These are phyloP conservation scores for Candida dajiaensis DNA, from an alignment of 805 yeast species.

Conservation along the genomic window DNA sequence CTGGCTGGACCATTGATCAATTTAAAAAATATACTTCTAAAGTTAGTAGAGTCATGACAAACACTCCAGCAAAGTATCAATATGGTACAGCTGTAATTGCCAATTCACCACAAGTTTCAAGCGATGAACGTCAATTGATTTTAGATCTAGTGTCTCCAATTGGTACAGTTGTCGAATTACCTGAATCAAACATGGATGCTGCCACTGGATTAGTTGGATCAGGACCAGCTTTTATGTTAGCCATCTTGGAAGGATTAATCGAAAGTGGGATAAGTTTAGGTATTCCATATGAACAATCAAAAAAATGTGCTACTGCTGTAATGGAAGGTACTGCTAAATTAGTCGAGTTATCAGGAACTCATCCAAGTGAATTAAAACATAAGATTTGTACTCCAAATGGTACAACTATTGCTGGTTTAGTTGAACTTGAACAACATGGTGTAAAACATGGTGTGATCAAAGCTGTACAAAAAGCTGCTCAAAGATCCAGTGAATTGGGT, in stretches of 20 bases:
- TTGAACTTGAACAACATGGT: constrained; percentile 87
- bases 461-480: constrained; percentile 90
- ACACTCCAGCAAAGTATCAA: constrained; percentile 92
- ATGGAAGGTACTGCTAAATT: constrained; percentile 91
- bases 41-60: constrained; percentile 94
- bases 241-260: constrained; percentile 85
- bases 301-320: constrained; percentile 86
- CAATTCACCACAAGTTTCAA: constrained; percentile 47
- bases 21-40: constrained; percentile 43
- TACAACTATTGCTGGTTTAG: constrained; percentile 91
- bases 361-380: constrained; percentile 83
- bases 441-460: constrained; percentile 82
- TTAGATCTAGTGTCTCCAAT: constrained; percentile 55
- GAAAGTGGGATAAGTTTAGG: constrained; percentile 97
- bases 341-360: constrained; percentile 76
- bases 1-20: constrained; percentile 85
- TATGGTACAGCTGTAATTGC: constrained; percentile 94
- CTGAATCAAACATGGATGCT: constrained; percentile 93
- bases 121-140: constrained; percentile 35
- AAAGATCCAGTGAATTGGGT: constrained; percentile 57
- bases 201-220: constrained; percentile 94
- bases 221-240: constrained; percentile 90
- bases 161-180: constrained; percentile 60
- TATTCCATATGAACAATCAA: constrained; percentile 76
- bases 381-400: constrained; percentile 97